Percentiles rank a stretch among this genome's conserved stretches.
Conservation (phyloP, 106 monocot genomes). For the Dendrobium officinale region DNA sequence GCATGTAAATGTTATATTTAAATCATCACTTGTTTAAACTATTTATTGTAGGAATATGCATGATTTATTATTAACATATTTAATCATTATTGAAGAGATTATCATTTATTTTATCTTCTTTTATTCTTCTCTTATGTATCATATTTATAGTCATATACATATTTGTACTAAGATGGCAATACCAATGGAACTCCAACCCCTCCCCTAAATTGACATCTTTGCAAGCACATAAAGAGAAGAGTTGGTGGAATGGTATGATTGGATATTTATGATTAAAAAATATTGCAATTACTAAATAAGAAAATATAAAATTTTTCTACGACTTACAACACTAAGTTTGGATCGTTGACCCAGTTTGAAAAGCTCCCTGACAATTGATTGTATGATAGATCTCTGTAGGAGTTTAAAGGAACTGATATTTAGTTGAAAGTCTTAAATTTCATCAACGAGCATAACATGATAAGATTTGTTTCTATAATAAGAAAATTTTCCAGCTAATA, state of each 20-base stretch:
- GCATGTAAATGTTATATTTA: too few species aligned
- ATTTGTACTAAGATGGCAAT: background rate
- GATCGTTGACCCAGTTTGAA: slow-evolving; percentile 57
- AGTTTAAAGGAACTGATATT: slow-evolving; percentile 3
- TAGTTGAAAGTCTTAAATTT: background rate
- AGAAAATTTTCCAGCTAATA: background rate
- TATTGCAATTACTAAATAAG: background rate
- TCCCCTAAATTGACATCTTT: too few species aligned
- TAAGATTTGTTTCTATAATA: background rate
- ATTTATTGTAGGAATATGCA: too few species aligned
- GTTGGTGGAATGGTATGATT: background rate
- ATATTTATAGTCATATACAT: background rate
- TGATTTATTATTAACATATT: too few species aligned
- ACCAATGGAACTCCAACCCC: too few species aligned
- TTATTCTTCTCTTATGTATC: background rate
- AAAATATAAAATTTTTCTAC: background rate
- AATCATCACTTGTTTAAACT: too few species aligned
- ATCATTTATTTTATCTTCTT: too few species aligned
- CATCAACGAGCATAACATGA: background rate
- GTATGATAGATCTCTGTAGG: slow-evolving; percentile 84
- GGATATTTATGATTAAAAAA: background rate
- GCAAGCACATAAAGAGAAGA: too few species aligned
- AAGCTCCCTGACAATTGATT: slow-evolving; percentile 76
- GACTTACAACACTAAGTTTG: slow-evolving; percentile 66
- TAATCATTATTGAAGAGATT: too few species aligned